Percentiles rank a stretch among this genome's conserved stretches.
Conservation (phyloP, 331 rosid species). For the Stylosanthes scabra region DNA sequence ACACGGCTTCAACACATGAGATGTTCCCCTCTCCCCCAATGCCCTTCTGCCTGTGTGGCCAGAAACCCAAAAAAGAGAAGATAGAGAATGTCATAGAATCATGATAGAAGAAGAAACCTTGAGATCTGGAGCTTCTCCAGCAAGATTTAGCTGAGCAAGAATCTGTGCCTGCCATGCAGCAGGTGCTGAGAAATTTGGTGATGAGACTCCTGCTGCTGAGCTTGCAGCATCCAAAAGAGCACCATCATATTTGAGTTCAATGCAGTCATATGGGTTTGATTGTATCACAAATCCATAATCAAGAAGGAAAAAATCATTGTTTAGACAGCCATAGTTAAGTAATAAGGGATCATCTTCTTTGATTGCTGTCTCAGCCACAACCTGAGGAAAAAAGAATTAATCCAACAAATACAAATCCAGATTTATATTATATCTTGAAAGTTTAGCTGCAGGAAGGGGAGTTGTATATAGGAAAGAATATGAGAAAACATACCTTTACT, state of each 20-base stretch:
- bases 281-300: conserved; percentile 91
- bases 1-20: too few species aligned
- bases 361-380: conserved; percentile 81
- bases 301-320: conserved; percentile 82
- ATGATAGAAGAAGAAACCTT: conserved; percentile 55
- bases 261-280: conserved; percentile 75
- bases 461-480: conserved; percentile 11
- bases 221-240: conserved; percentile 94
- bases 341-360: conserved; percentile 65
- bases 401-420: conserved; percentile 13
- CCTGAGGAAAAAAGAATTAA: conserved; percentile 60
- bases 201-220: conserved; percentile 82
- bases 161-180: conserved; percentile 76
- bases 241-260: conserved; percentile 89
- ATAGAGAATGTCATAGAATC: background rate
- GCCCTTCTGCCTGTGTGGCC: too few species aligned
- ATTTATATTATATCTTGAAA: conserved; percentile 27
- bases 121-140: conserved; percentile 77
- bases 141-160: conserved; percentile 71
- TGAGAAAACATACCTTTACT: conserved; percentile 62
- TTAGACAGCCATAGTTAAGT: conserved; percentile 80
- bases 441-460: background rate
- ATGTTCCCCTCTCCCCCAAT: too few species aligned
- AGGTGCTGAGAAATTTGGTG: conserved; percentile 80
- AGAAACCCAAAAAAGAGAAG: background rate